A percentile compares a stretch with the other conserved stretches of the same genome.
Evolutionary conservation across 2,329 filamentous ascomycete species (phyloP).

Genomic region (Cryphonectria nitschkei): DNA sequence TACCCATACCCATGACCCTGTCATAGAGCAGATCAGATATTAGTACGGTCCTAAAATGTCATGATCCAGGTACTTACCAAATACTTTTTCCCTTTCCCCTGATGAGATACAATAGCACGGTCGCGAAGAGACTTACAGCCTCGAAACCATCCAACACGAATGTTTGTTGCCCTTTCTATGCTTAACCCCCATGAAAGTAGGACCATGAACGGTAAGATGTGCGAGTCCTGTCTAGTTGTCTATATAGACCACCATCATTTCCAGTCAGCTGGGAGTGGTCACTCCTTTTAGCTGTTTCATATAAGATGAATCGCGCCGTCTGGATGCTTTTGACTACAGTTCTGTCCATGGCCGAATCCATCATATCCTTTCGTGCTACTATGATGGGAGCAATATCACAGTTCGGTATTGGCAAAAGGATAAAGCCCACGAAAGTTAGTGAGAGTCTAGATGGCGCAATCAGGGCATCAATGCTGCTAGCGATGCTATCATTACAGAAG

Average conservation of each 20-base stretch:
- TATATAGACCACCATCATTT: no score
- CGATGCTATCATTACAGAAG: slow-evolving; percentile 19
- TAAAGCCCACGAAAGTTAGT: slow-evolving; percentile 15
- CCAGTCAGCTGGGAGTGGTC: no score
- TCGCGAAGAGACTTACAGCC: slow-evolving; percentile 19
- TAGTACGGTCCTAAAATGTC: background rate
- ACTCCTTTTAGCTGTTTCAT: no score
- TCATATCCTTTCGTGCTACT: slow-evolving; percentile 11
- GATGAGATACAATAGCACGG: slow-evolving; percentile 15
- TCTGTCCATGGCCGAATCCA: slow-evolving; percentile 18
- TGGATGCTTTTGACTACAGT: slow-evolving; percentile 18
- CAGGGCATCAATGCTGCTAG: slow-evolving; percentile 18
- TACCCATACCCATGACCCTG: slow-evolving; percentile 14
- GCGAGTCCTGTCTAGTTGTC: no score
- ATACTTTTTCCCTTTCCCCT: slow-evolving; percentile 18
- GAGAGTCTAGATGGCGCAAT: slow-evolving; percentile 17
- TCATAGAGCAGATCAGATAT: background rate
- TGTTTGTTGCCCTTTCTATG: slow-evolving; percentile 6
- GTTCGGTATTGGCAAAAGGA: slow-evolving; percentile 18
- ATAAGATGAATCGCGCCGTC: slow-evolving; percentile 17
- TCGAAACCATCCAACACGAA: slow-evolving; percentile 18
- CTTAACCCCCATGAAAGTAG: slow-evolving; percentile 12
- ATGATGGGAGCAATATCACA: slow-evolving; percentile 18
- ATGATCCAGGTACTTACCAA: background rate
- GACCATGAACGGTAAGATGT: background rate